Conservation (phyloP, 2,329 filamentous ascomycete species). For the Magnaporthiopsis rhizophila region DNA sequence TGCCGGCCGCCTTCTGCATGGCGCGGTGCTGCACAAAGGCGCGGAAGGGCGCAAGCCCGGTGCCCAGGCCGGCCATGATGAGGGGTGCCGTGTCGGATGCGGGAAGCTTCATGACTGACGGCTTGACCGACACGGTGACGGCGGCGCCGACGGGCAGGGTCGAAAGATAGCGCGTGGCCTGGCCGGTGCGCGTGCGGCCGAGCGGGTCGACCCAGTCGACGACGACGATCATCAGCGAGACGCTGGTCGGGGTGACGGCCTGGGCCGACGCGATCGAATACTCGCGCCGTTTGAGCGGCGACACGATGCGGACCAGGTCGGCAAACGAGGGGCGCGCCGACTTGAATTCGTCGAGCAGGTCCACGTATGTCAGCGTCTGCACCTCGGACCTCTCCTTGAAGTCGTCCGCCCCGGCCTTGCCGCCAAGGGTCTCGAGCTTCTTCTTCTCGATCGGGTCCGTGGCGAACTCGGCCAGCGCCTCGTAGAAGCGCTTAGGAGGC, state of each 20-base stretch:
- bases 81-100: constrained; percentile 78
- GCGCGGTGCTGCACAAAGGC: constrained; percentile 97
- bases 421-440: constrained; percentile 67
- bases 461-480: constrained; percentile 79
- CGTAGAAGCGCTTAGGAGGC: constrained; percentile 97
- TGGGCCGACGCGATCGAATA: constrained; percentile 99
- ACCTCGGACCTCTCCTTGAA: constrained; percentile 90
- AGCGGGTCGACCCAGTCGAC: constrained; percentile 89
- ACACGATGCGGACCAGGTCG: constrained; percentile 80
- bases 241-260: constrained; percentile 82
- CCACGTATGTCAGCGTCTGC: constrained; percentile 84
- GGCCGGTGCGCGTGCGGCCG: constrained; percentile 83
- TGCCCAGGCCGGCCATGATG: constrained; percentile 99
- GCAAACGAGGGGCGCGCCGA: constrained; percentile 85
- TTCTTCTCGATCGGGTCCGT: constrained; percentile 74
- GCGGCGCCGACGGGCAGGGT: constrained; percentile 64
- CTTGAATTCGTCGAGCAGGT: constrained; percentile 80
- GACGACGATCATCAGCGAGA: constrained; percentile 93
- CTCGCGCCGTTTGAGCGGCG: constrained; percentile 89
- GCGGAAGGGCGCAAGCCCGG: constrained; percentile 96
- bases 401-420: constrained; percentile 72
- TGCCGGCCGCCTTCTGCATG: constrained; percentile 95
- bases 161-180: constrained; percentile 86
- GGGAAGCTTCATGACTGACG: constrained; percentile 98
- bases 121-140: constrained; percentile 91